These are phyloP conservation scores for Trametes maxima DNA, from an alignment of 768 basidiomycete genomes.

Conservation along the genomic window DNA sequence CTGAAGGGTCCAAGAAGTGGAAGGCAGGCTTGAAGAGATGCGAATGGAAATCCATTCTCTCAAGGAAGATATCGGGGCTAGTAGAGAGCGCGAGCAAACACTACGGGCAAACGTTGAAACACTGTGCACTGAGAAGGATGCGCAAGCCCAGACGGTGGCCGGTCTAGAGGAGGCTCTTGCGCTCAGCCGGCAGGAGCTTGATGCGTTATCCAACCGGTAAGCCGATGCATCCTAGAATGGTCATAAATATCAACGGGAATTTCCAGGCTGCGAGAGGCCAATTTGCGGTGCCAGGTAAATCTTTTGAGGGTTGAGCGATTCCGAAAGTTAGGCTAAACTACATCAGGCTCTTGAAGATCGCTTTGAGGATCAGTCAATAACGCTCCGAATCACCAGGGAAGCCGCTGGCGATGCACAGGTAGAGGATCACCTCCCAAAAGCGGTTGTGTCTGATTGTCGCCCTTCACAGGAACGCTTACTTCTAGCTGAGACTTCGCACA, in stretches of 20 bases:
- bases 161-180: conserved; percentile 1
- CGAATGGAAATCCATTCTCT: background rate
- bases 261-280: conserved; percentile 22
- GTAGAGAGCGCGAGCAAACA: conserved; percentile 16
- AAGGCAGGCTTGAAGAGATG: conserved; percentile 1
- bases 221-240: background rate
- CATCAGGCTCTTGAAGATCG: conserved; percentile 56
- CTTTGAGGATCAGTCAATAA: conserved; percentile 57
- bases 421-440: background rate
- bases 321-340: background rate
- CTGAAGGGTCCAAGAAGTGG: conserved; percentile 5
- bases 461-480: conserved; percentile 41
- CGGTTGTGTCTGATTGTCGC: background rate
- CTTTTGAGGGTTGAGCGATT: background rate
- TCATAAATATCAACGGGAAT: background rate
- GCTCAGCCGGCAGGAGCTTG: conserved; percentile 2
- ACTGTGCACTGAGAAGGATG: background rate
- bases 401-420: conserved; percentile 55
- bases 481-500: conserved; percentile 37
- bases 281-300: conserved; percentile 23
- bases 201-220: conserved; percentile 21
- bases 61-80: conserved; percentile 4
- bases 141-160: background rate
- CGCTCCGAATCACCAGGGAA: conserved; percentile 57
- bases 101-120: background rate